phyloP scores from a whole-genome alignment of 2,329 filamentous ascomycete species.

The Rhinocladiella similis region DNA sequence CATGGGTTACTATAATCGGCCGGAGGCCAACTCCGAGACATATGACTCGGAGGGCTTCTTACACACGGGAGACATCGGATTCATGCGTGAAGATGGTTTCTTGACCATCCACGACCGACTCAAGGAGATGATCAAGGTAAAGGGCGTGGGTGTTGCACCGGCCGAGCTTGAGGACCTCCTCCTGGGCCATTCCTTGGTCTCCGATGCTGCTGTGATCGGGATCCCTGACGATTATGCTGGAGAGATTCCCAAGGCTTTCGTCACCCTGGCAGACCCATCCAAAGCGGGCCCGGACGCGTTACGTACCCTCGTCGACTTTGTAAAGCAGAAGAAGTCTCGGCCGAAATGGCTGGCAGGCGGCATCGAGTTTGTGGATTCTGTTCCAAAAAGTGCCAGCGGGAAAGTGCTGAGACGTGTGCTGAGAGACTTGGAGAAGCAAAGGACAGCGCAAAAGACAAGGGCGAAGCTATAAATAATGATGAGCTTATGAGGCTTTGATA shows the following conservation, averaged over 20 bases:
- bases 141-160: slow-evolving; percentile 48
- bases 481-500: too few relatives aligned
- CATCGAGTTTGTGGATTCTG: slow-evolving; percentile 34
- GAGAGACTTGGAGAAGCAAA: slow-evolving; percentile 24
- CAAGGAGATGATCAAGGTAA: slow-evolving; percentile 59
- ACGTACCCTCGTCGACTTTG: slow-evolving; percentile 58
- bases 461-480: too few relatives aligned
- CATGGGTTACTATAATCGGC: slow-evolving; percentile 74
- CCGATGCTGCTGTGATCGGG: slow-evolving; percentile 50
- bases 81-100: slow-evolving; percentile 56
- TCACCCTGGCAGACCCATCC: slow-evolving; percentile 36
- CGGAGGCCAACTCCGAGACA: slow-evolving; percentile 67
- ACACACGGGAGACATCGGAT: slow-evolving; percentile 67
- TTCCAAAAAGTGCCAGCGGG: slow-evolving; percentile 39
- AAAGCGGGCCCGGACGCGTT: too few relatives aligned
- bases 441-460: too few relatives aligned
- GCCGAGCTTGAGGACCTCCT: slow-evolving; percentile 50
- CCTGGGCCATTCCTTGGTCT: slow-evolving; percentile 44
- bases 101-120: slow-evolving; percentile 73
- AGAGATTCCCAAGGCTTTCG: slow-evolving; percentile 41
- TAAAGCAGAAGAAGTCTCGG: slow-evolving; percentile 65
- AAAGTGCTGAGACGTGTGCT: slow-evolving; percentile 39
- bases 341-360: slow-evolving; percentile 40
- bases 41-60: slow-evolving; percentile 62
- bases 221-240: slow-evolving; percentile 39